Conservation (phyloP, 768 basidiomycete genomes). For the Dendrothele bispora region DNA sequence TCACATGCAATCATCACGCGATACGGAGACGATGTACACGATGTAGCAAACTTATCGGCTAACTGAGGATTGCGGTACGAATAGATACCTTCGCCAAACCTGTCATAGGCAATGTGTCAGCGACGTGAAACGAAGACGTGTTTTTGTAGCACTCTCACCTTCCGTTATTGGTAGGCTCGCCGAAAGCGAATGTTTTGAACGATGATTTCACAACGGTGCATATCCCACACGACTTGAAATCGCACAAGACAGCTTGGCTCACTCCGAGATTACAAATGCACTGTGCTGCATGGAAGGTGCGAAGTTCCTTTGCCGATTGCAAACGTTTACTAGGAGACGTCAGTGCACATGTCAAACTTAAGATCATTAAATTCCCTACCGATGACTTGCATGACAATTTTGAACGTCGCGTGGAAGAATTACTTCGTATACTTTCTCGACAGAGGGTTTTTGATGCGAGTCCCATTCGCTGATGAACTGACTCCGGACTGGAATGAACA, state of each 20-base stretch:
- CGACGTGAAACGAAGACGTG: background rate
- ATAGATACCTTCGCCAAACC: constrained; percentile 65
- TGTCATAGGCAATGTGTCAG: constrained; percentile 19
- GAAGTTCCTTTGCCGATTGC: constrained; percentile 43
- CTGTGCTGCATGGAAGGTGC: constrained; percentile 63
- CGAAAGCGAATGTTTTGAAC: constrained; percentile 60
- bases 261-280: constrained; percentile 70
- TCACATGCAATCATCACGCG: constrained; percentile 66
- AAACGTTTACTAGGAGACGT: no score
- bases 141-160: constrained; percentile 39
- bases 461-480: no score
- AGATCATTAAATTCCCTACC: no score
- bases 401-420: no score
- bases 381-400: no score
- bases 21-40: constrained; percentile 66
- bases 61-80: constrained; percentile 58
- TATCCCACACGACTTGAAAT: constrained; percentile 64
- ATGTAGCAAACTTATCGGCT: constrained; percentile 63
- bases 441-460: no score
- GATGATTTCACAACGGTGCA: constrained; percentile 58
- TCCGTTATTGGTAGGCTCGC: constrained; percentile 49
- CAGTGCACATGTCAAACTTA: no score
- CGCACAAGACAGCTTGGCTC: constrained; percentile 50
- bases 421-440: no score
- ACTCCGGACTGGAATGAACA: no score